Base-by-base conservation (phyloP, 495 filamentous ascomycete species). In the Penicillium turbatum region DNA sequence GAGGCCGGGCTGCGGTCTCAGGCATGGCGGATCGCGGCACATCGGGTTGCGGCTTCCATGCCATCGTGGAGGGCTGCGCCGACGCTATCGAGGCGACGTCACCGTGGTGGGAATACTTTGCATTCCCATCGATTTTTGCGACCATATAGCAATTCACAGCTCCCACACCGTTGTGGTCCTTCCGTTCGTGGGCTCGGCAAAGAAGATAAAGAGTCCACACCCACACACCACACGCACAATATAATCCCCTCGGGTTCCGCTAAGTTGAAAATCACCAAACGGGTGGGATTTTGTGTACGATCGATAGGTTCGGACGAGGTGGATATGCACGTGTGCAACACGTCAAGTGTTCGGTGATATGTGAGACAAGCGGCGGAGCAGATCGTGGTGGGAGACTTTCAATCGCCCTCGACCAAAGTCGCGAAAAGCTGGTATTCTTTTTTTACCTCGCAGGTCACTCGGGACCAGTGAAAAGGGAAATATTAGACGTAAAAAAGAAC, bases 61-160 rank as follows among this genome's bases (percentile, higher is more conserved):
- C 65, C 72, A 75, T 74, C 48, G 65, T 71, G 64, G 65, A 65
- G 54, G 63, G 64, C 54, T 71, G 67, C 57, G 64, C 66, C 65
- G 67, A 67, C 61, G 66, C 66, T 74, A 74, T 71, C 54, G 69
- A 67, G 68, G 73, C 66, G 56, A 64, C 59, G 63, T 66, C 73
- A 74, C 72, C 70, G 59, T 64, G 63, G 55, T 63, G 65, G 57
- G 66, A 65, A 56, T 46, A 52, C 55, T 67, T 67, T 48, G 63
- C 68, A 71, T 72, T 74, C 72, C 74, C 73, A 77, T 78, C 64
- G 66, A 70, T 68, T 50, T 67, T 64, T 68, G 68, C 60, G 66
- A 69, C 60, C 72, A 75, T 75, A 68, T 66, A 75, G 73, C 64
- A 68, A 67, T 64, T 54, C 47, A 27, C 51, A 47, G 47, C 38